Evolutionary conservation across 768 basidiomycete genomes (phyloP).

Genomic region (Hypholoma sublateritium): DNA sequence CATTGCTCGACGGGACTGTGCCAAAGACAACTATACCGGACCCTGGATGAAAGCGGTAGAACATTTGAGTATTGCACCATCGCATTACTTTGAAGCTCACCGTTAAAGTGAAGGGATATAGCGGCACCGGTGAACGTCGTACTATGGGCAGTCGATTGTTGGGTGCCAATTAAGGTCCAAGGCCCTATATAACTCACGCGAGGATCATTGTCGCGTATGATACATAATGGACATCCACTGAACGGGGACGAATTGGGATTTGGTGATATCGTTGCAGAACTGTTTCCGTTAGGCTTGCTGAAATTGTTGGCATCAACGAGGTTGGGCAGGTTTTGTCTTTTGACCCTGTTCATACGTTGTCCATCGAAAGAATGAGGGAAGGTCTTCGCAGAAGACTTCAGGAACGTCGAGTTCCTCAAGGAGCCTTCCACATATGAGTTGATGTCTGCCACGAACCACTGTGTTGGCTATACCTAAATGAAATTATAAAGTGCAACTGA

Average conservation of each 20-base stretch:
- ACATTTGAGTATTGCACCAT: neutral
- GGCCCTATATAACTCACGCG: slow-evolving; percentile 32
- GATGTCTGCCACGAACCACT: no score
- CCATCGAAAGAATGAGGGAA: no score
- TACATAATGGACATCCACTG: slow-evolving; percentile 16
- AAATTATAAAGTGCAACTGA: no score
- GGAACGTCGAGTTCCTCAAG: no score
- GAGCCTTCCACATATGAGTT: no score
- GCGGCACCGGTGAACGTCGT: slow-evolving; percentile 31
- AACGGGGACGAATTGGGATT: neutral
- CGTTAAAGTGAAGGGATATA: slow-evolving; percentile 36
- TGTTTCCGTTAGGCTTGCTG: no score
- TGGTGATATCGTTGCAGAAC: neutral
- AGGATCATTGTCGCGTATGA: slow-evolving; percentile 35
- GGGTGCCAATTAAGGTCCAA: slow-evolving; percentile 31
- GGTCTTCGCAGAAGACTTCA: no score
- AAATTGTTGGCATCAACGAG: no score
- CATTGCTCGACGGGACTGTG: slow-evolving; percentile 40
- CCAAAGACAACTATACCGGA: slow-evolving; percentile 47
- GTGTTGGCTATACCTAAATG: no score
- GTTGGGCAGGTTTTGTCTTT: no score
- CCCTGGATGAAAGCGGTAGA: slow-evolving; percentile 26
- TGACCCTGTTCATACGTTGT: no score
- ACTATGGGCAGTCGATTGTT: slow-evolving; percentile 34
- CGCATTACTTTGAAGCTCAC: slow-evolving; percentile 19